Percentiles rank a stretch among this genome's conserved stretches.
These are phyloP conservation scores for Leishmania braziliensis DNA, from an alignment of 208 protist species.

Conservation along the genomic window DNA sequence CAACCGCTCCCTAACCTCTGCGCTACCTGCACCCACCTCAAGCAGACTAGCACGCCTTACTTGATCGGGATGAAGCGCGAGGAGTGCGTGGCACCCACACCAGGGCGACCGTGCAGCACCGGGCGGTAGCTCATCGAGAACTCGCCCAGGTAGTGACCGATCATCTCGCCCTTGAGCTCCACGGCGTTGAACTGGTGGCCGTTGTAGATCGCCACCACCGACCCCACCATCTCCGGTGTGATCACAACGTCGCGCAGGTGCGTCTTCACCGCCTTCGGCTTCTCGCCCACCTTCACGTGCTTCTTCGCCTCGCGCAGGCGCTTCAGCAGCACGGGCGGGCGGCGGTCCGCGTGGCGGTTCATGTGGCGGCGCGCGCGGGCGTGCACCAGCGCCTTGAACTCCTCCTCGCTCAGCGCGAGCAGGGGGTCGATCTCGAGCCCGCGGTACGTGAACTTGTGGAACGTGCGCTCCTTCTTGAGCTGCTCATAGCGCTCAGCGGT, in stretches of 20 bases:
- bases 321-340: constrained; percentile 96
- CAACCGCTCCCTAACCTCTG: too few species aligned
- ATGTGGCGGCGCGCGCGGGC: constrained; percentile 95
- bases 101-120: constrained; percentile 98
- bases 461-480: constrained; percentile 97
- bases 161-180: constrained; percentile 99
- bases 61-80: constrained; percentile 90
- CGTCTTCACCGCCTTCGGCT: constrained; percentile 98
- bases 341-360: constrained; percentile 90
- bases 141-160: constrained; percentile 99
- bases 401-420: constrained; percentile 91
- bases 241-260: constrained; percentile 99
- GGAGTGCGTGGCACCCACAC: constrained; percentile 98
- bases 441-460: constrained; percentile 98
- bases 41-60: constrained; percentile 11
- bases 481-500: constrained; percentile 89
- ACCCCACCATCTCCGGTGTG: constrained; percentile 99
- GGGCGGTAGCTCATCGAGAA: constrained; percentile 99
- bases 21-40: background rate
- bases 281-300: constrained; percentile 95
- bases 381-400: constrained; percentile 95
- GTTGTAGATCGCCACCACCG: constrained; percentile 99
- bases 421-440: constrained; percentile 96
- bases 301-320: constrained; percentile 98
- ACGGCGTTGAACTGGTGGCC: constrained; percentile 99